Conservation (phyloP, 306 rosid species). For the Pterocarpus macrocarpus region DNA sequence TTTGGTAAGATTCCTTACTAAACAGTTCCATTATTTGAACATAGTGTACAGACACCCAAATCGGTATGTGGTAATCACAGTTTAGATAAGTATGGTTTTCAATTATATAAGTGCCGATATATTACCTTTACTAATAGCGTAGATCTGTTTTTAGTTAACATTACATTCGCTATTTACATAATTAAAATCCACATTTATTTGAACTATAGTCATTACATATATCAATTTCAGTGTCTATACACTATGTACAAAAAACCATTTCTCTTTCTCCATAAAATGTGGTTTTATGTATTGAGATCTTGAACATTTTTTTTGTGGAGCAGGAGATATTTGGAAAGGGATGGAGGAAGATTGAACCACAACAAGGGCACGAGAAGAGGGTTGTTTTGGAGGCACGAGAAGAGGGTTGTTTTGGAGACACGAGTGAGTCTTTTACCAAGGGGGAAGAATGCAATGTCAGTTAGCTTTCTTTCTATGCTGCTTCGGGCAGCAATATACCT, state of each 20-base stretch:
- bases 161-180: no score
- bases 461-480: slow-evolving; percentile 86
- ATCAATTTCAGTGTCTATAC: no score
- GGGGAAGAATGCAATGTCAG: slow-evolving; percentile 81
- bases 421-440: slow-evolving; percentile 86
- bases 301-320: slow-evolving; percentile 4
- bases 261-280: no score
- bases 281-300: slow-evolving; percentile 8
- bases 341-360: slow-evolving; percentile 74
- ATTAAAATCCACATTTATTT: no score
- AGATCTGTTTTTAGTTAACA: no score
- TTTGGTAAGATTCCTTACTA: slow-evolving; percentile 80
- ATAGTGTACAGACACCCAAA: no score
- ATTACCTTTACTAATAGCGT: no score
- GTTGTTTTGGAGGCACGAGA: slow-evolving; percentile 84
- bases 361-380: slow-evolving; percentile 83
- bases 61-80: no score
- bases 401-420: slow-evolving; percentile 85
- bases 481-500: slow-evolving; percentile 82
- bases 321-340: slow-evolving; percentile 88
- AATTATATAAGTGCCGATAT: no score
- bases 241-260: no score
- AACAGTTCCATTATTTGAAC: neutral
- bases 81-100: no score
- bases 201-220: no score